Evolutionary conservation across 306 rosid genomes (phyloP), one percentile per base, ranked within the genome.

Genomic region (Quercus dentata): DNA sequence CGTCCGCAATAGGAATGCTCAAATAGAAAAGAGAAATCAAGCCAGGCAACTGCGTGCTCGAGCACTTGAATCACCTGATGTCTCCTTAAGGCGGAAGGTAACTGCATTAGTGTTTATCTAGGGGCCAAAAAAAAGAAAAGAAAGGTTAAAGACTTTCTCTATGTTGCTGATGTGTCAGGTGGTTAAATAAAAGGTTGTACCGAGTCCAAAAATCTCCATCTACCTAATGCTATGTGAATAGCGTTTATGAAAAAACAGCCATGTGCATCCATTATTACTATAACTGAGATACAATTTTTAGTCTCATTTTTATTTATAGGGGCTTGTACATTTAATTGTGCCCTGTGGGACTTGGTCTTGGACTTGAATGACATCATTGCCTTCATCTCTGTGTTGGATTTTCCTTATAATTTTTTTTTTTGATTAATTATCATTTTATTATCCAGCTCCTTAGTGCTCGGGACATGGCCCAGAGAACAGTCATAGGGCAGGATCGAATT

Each of bases 391-490:
- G 14, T 44, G 20, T 18, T 67, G 14, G 35, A 33, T 15, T 67
- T 67, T 69, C 17, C 44, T 49, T 30, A 10, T 44, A 41, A 41
- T 73, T 21, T 28, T 44, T 18, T 72, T 46, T 44, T 76, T 71
- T 28, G 21, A 56, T 67, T 65, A 23, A 68, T 68, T 27, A 72
- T 69, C 19, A 17, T 74, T 70, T 46, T 74, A 76, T 59, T 54
- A 64, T 86, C 69, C 93, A 95, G 99, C 93, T 95, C 81, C 87
- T 91, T 85, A 93, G 90, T 83, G 99, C 98, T 1, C 93, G 93
- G 71, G 90, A 95, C 85, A 91, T 93, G 98, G 97, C 99, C 69
- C 97, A 93, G 79, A 93, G 77, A 85, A 93, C 86, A 46, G 86
- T 95, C 55, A 93, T 95, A 77, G 93, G 93, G 67, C 86, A 89